phyloP scores from a whole-genome alignment of 2,329 filamentous ascomycete genomes.

The Colletotrichum musicola region DNA sequence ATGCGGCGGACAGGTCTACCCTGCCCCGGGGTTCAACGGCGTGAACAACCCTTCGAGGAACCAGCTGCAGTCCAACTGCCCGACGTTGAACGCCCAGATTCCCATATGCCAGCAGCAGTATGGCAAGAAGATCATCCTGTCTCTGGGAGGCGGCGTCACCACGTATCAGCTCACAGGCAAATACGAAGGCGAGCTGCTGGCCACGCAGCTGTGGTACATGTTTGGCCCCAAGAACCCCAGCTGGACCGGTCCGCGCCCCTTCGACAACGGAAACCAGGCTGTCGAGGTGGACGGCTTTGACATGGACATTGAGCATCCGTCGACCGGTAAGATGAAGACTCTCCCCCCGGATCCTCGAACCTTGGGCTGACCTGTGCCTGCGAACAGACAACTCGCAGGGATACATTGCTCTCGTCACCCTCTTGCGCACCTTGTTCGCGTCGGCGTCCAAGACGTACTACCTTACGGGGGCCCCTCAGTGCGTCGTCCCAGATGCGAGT shows the following conservation, averaged over 20 bases:
- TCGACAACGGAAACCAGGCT: slow-evolving; percentile 38
- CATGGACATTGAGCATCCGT: slow-evolving; percentile 49
- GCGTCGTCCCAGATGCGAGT: slow-evolving; percentile 51
- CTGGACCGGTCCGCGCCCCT: slow-evolving; percentile 45
- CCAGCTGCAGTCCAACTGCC: slow-evolving; percentile 49
- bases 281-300: slow-evolving; percentile 50
- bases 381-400: slow-evolving; percentile 45
- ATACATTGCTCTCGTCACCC: slow-evolving; percentile 46
- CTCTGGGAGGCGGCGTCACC: slow-evolving; percentile 52
- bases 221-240: slow-evolving; percentile 53
- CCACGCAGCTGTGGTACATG: slow-evolving; percentile 53
- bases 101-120: slow-evolving; percentile 52
- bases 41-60: slow-evolving; percentile 48
- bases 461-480: slow-evolving; percentile 62
- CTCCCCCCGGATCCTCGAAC: too few relatives aligned
- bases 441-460: slow-evolving; percentile 49
- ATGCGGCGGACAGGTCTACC: slow-evolving; percentile 50
- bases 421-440: slow-evolving; percentile 44
- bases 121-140: slow-evolving; percentile 56
- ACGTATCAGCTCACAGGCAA: slow-evolving; percentile 53
- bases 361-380: not conserved
- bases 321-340: slow-evolving; percentile 33
- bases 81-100: slow-evolving; percentile 51
- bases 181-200: slow-evolving; percentile 51
- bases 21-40: slow-evolving; percentile 49